Percentiles rank a stretch among this genome's conserved stretches.
Conservation (phyloP, 257 asterid genomes). For the Leptodermis oblonga region DNA sequence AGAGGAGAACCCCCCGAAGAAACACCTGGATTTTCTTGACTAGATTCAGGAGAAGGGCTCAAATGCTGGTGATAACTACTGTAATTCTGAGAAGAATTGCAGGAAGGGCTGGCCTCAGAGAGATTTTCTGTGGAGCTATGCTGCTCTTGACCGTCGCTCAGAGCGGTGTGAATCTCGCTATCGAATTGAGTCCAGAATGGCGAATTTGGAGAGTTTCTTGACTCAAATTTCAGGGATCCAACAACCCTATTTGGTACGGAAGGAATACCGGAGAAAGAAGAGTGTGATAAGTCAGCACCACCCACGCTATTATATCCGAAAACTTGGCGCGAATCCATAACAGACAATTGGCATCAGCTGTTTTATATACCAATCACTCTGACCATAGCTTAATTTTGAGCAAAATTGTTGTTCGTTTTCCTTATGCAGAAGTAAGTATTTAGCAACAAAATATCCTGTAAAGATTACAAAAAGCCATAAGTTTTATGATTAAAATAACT, state of each 20-base stretch:
- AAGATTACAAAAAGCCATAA: conserved; percentile 6
- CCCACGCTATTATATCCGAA: conserved; percentile 26
- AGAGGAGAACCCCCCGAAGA: conserved; percentile 28
- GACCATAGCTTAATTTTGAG: background rate
- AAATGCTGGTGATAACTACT: conserved; percentile 36
- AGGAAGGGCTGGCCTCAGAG: conserved; percentile 46
- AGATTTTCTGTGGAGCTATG: conserved; percentile 51
- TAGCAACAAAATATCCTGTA: conserved; percentile 12
- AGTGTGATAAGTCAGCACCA: conserved; percentile 26
- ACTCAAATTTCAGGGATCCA: conserved; percentile 49
- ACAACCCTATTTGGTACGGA: conserved; percentile 45
- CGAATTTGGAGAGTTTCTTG: conserved; percentile 66
- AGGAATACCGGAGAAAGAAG: conserved; percentile 41
- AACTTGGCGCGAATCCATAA: conserved; percentile 35
- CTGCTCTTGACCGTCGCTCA: conserved; percentile 52
- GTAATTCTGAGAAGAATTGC: conserved; percentile 52
- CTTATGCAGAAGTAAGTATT: background rate
- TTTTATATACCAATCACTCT: conserved; percentile 12
- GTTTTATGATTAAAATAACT: background rate
- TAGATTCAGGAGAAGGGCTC: conserved; percentile 28
- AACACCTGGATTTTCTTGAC: conserved; percentile 28
- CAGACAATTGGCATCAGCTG: conserved; percentile 20
- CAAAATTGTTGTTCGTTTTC: background rate
- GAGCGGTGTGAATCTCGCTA: conserved; percentile 32
- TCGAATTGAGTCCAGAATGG: conserved; percentile 58